phyloP scores from a whole-genome alignment of 164 flowering plant species.

The Houttuynia cordata region DNA sequence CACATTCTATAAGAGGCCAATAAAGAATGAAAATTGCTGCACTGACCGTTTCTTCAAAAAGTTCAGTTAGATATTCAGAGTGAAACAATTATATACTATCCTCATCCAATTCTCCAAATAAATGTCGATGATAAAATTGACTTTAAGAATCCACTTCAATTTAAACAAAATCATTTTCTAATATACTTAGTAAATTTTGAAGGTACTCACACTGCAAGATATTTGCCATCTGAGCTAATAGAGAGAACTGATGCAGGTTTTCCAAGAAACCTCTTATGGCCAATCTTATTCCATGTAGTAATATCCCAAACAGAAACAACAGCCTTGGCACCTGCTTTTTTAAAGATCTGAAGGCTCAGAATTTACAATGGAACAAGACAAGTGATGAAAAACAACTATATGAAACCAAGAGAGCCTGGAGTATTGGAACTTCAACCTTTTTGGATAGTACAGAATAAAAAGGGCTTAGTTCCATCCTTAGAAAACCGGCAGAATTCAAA shows the following conservation, averaged over 20 bases:
- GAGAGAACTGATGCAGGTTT: constrained; percentile 77
- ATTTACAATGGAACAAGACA: constrained; percentile 1
- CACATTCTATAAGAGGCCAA: too few relatives aligned
- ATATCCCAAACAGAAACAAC: constrained; percentile 81
- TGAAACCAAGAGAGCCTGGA: background rate
- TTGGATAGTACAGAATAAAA: constrained; percentile 70
- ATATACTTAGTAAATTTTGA: background rate
- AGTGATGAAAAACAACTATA: background rate
- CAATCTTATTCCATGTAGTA: constrained; percentile 84
- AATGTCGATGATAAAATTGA: too few relatives aligned
- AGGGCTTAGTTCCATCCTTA: constrained; percentile 94
- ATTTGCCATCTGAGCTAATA: constrained; percentile 82
- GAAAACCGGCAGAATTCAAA: constrained; percentile 89
- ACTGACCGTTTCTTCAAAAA: too few relatives aligned
- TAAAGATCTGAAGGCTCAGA: background rate
- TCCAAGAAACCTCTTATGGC: constrained; percentile 57
- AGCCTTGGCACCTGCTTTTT: constrained; percentile 48
- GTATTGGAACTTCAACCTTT: constrained; percentile 36
- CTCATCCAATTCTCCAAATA: too few relatives aligned
- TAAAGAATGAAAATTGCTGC: too few relatives aligned
- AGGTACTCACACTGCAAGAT: constrained; percentile 79
- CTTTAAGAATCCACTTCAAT: too few relatives aligned
- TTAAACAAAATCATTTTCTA: too few relatives aligned
- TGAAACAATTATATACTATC: too few relatives aligned
- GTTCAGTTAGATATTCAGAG: too few relatives aligned